phyloP scores from a whole-genome alignment of 2,329 filamentous ascomycete genomes.

The Aspergillus proliferans region DNA sequence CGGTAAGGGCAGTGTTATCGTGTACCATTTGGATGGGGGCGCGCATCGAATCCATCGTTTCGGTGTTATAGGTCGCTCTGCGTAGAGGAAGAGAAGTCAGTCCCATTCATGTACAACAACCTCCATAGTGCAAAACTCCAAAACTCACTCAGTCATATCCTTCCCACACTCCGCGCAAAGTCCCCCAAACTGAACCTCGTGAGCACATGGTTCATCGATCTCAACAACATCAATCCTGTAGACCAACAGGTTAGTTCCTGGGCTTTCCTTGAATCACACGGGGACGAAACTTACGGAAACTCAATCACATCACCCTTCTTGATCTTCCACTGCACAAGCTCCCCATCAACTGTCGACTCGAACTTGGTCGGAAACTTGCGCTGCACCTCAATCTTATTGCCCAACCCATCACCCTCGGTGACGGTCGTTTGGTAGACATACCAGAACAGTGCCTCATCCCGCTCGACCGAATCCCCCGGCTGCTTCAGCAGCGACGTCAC shows the following conservation, averaged over 20 bases:
- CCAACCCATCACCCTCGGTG: slow-evolving; percentile 62
- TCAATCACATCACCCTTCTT: slow-evolving; percentile 39
- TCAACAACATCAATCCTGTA: slow-evolving; percentile 56
- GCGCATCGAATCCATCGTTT: slow-evolving; percentile 70
- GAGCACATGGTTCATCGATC: slow-evolving; percentile 84
- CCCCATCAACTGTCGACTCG: slow-evolving; percentile 77
- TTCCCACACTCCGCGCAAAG: slow-evolving; percentile 89
- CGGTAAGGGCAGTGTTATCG: slow-evolving; percentile 77
- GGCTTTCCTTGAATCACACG: too few species aligned
- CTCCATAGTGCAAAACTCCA: background rate
- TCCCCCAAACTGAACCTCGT: slow-evolving; percentile 84
- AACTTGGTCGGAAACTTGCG: slow-evolving; percentile 71
- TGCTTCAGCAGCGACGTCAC: slow-evolving; percentile 77
- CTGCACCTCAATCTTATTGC: slow-evolving; percentile 63
- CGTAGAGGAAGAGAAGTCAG: slow-evolving; percentile 1
- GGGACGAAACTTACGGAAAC: slow-evolving; percentile 30
- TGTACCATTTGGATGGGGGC: slow-evolving; percentile 94
- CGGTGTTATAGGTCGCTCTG: slow-evolving; percentile 70
- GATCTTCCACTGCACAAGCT: slow-evolving; percentile 69
- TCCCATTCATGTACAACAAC: background rate
- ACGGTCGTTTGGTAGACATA: slow-evolving; percentile 78
- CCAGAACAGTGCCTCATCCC: slow-evolving; percentile 71
- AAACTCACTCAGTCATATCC: slow-evolving; percentile 76
- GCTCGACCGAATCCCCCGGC: slow-evolving; percentile 67
- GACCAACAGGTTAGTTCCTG: slow-evolving; percentile 3